These are phyloP conservation scores for Aegilops sharonensis DNA, from an alignment of 176 grass and related monocot species.

Conservation along the genomic window DNA sequence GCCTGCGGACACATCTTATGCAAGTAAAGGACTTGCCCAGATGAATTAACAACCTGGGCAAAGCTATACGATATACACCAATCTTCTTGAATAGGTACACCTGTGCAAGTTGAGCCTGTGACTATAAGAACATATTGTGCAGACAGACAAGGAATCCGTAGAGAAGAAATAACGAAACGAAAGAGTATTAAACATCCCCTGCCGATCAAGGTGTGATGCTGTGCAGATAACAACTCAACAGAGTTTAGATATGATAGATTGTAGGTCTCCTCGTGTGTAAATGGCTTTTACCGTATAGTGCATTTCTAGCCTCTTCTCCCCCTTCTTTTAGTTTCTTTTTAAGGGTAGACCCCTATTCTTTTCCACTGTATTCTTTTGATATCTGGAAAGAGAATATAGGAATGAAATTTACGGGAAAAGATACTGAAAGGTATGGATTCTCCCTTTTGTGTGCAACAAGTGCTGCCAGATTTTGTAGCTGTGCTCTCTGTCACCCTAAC, in stretches of 20 bases:
- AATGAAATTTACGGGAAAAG: slow-evolving; percentile 28
- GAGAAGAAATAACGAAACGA: slow-evolving; percentile 26
- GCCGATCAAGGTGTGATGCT: slow-evolving; percentile 55
- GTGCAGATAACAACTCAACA: slow-evolving; percentile 44
- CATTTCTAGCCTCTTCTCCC: not conserved
- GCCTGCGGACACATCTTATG: slow-evolving; percentile 67
- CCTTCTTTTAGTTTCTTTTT: not conserved
- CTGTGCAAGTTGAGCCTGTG: slow-evolving; percentile 25
- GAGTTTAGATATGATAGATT: slow-evolving; percentile 50
- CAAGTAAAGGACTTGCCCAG: slow-evolving; percentile 36
- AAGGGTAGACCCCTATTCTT: slow-evolving; percentile 36
- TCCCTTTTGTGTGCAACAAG: not conserved
- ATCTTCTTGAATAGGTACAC: slow-evolving; percentile 27
- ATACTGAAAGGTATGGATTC: slow-evolving; percentile 1
- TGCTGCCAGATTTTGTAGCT: not conserved
- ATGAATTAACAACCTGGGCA: slow-evolving; percentile 11
- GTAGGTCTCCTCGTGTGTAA: slow-evolving; percentile 42
- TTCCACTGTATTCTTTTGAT: slow-evolving; percentile 59
- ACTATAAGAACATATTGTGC: slow-evolving; percentile 18
- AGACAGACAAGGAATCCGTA: slow-evolving; percentile 32
- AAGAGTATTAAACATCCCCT: slow-evolving; percentile 43
- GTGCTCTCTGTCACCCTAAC: not conserved
- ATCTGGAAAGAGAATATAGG: slow-evolving; percentile 42
- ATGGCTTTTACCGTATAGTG: slow-evolving; percentile 40
- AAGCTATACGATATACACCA: not conserved